Percentiles rank a stretch among this genome's conserved stretches.
Conservation (phyloP, 2,329 filamentous ascomycete species). For the Phaeomoniella chlamydospora region DNA sequence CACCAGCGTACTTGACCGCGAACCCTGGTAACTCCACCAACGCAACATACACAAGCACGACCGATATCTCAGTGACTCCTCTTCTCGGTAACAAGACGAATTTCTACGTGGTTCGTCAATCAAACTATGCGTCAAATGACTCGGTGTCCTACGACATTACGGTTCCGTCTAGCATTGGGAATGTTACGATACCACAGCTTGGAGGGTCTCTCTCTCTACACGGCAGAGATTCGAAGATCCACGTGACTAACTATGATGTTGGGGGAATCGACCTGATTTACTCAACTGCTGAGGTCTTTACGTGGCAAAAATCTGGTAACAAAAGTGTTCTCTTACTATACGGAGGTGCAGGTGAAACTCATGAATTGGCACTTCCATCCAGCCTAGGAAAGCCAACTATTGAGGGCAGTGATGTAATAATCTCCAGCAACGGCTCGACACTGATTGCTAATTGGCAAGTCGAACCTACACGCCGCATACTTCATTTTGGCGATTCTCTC, state of each 20-base stretch:
- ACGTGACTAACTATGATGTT: slow-evolving; percentile 26
- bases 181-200: slow-evolving; percentile 24
- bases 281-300: slow-evolving; percentile 29
- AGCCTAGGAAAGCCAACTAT: slow-evolving; percentile 11
- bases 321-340: slow-evolving; percentile 23
- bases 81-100: slow-evolving; percentile 39
- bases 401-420: slow-evolving; percentile 3
- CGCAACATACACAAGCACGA: slow-evolving; percentile 36
- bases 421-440: not conserved
- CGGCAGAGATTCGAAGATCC: slow-evolving; percentile 29
- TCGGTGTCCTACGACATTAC: slow-evolving; percentile 49
- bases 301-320: slow-evolving; percentile 16
- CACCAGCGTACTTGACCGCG: slow-evolving; percentile 52
- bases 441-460: slow-evolving; percentile 38
- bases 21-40: slow-evolving; percentile 33
- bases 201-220: slow-evolving; percentile 21
- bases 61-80: slow-evolving; percentile 43
- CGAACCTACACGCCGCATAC: slow-evolving; percentile 28
- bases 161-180: slow-evolving; percentile 29
- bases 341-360: slow-evolving; percentile 22
- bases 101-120: slow-evolving; percentile 56
- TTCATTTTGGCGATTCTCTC: slow-evolving; percentile 20
- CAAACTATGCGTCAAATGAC: slow-evolving; percentile 44
- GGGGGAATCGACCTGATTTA: slow-evolving; percentile 24
- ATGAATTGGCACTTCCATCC: slow-evolving; percentile 22